A percentile compares a stretch with the other conserved stretches of the same genome.
These are phyloP conservation scores for Dalbergia oliveri DNA, from an alignment of 306 rosid genomes.

Conservation along the genomic window DNA sequence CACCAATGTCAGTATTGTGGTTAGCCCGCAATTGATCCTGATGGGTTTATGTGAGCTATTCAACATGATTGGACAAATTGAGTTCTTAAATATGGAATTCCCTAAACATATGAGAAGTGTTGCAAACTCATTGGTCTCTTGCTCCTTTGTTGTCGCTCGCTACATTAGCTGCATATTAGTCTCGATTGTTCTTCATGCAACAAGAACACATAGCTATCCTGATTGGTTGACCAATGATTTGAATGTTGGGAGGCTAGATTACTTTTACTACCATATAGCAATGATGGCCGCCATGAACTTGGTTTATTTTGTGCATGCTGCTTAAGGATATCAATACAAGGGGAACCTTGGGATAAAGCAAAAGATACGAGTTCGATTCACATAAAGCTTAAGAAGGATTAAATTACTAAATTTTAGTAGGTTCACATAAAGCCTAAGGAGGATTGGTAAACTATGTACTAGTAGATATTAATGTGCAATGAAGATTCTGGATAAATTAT, in stretches of 20 bases:
- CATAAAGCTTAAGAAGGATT: conserved; percentile 35
- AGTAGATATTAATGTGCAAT: neutral
- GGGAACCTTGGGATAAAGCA: conserved; percentile 5
- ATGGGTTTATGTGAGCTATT: conserved; percentile 77
- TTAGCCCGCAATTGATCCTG: conserved; percentile 58
- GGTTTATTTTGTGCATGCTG: conserved; percentile 56
- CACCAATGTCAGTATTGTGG: conserved; percentile 67
- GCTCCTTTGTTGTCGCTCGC: conserved; percentile 61
- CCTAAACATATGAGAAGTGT: conserved; percentile 76
- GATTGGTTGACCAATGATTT: conserved; percentile 79
- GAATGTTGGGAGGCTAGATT: conserved; percentile 73
- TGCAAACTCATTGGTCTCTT: conserved; percentile 64
- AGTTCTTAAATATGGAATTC: conserved; percentile 67
- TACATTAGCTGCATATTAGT: conserved; percentile 64
- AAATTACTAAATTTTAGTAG: neutral
- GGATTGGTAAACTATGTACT: no score
- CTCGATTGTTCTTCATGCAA: conserved; percentile 56
- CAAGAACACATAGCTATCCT: conserved; percentile 42
- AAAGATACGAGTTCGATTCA: conserved; percentile 55
- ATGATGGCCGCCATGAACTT: conserved; percentile 61
- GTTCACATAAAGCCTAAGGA: no score
- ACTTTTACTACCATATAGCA: conserved; percentile 68
- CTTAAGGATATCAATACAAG: conserved; percentile 67
- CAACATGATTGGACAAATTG: conserved; percentile 65
- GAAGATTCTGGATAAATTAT: neutral